phyloP scores from a whole-genome alignment of 257 asterid species.

The Rauvolfia tetraphylla region DNA sequence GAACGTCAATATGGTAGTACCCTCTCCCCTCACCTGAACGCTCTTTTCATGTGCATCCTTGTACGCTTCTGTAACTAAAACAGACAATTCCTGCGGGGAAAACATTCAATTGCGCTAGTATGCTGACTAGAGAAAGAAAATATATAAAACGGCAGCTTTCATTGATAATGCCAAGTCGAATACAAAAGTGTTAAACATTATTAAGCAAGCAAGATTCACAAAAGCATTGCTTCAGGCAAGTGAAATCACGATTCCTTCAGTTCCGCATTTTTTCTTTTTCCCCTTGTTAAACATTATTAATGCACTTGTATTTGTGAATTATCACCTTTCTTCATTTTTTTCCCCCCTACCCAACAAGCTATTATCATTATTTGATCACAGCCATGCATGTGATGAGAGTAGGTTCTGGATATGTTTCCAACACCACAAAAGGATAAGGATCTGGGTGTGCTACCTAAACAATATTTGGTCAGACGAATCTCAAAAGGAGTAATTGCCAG shows the following conservation, averaged over 20 bases:
- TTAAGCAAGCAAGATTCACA: no score
- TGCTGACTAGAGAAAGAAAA: neutral
- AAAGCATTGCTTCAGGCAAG: no score
- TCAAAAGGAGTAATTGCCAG: neutral
- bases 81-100: conserved; percentile 57
- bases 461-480: neutral
- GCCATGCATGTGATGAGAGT: neutral
- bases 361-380: neutral
- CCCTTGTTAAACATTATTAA: no score
- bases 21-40: conserved; percentile 47
- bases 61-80: conserved; percentile 82
- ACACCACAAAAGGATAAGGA: neutral
- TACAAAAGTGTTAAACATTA: no score
- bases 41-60: conserved; percentile 93
- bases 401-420: neutral
- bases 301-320: no score
- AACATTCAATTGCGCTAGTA: neutral
- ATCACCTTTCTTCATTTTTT: no score
- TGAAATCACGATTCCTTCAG: no score
- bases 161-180: no score
- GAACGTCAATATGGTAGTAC: neutral
- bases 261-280: no score
- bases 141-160: no score
- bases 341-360: no score
- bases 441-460: neutral